Percentiles rank a stretch among this genome's conserved stretches.
These are phyloP conservation scores for Bisporella sp. DNA, from an alignment of 2,329 filamentous ascomycete species.

Conservation along the genomic window DNA sequence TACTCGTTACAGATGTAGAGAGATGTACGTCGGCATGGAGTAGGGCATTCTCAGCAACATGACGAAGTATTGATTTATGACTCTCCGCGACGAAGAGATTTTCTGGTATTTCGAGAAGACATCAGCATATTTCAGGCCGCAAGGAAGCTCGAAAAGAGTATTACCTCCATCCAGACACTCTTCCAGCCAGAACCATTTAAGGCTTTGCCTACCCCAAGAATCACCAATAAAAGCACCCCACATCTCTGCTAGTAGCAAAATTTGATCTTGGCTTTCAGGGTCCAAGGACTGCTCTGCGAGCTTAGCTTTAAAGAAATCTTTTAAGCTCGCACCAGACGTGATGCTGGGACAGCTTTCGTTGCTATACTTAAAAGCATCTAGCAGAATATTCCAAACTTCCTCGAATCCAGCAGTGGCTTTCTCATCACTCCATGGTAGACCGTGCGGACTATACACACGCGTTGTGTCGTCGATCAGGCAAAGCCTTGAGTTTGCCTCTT, in stretches of 20 bases:
- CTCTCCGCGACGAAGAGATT: background rate
- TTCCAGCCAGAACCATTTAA: conserved; percentile 51
- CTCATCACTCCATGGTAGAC: conserved; percentile 7
- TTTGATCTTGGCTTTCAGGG: background rate
- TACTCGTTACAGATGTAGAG: conserved; percentile 12
- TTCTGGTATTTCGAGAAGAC: background rate
- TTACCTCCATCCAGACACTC: conserved; percentile 46
- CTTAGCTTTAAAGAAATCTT: background rate
- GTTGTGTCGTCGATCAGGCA: conserved; percentile 10
- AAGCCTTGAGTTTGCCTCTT: conserved; percentile 37
- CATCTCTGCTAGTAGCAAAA: conserved; percentile 21
- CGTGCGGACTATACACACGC: conserved; percentile 32
- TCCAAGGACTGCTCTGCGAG: background rate
- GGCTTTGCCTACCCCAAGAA: conserved; percentile 40
- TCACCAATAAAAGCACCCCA: conserved; percentile 50
- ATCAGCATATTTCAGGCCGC: no score
- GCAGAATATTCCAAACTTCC: conserved; percentile 42
- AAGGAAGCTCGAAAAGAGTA: background rate
- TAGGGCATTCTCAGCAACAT: background rate
- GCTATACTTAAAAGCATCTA: conserved; percentile 42
- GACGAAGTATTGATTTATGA: background rate
- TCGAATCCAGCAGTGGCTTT: conserved; percentile 20
- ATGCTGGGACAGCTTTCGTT: conserved; percentile 41
- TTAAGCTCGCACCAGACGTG: background rate
- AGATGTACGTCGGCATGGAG: background rate